Percentiles rank a stretch among this genome's conserved stretches.
Evolutionary conservation across 169 alveolate species (phyloP).

Genomic region (Theileria parva): DNA sequence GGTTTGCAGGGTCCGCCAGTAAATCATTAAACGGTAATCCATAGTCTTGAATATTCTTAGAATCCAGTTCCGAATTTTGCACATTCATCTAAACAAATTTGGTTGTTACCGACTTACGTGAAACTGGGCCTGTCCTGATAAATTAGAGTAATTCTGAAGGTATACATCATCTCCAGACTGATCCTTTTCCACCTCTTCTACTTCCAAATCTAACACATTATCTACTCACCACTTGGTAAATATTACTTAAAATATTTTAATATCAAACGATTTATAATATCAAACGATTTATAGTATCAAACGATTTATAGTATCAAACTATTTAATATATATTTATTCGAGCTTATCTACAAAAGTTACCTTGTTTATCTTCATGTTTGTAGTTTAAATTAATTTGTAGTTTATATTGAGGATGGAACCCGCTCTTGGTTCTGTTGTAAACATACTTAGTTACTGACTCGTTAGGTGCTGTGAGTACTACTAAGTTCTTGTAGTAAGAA

Average conservation of each 20-base stretch:
- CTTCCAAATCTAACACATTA: not conserved
- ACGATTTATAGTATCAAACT: too few relatives aligned
- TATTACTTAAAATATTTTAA: not conserved
- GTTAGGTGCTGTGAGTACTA: conserved; percentile 29
- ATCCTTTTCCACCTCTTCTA: not conserved
- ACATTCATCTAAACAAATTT: not conserved
- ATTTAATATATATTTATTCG: not conserved
- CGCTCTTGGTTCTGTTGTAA: not conserved
- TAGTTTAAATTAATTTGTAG: conserved; percentile 5
- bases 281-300: too few relatives aligned
- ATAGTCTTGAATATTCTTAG: not conserved
- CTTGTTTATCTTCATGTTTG: not conserved
- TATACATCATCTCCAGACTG: not conserved
- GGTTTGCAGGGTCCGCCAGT: conserved; percentile 4
- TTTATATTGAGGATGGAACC: not conserved
- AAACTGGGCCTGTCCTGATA: not conserved
- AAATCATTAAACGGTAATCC: conserved; percentile 14
- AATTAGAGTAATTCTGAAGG: not conserved
- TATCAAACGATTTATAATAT: too few relatives aligned
- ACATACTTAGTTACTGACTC: conserved; percentile 14
- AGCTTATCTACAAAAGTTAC: not conserved
- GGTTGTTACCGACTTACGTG: not conserved
- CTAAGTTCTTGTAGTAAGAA: conserved; percentile 23
- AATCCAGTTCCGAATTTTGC: conserved; percentile 3
- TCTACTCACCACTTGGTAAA: too few relatives aligned